Conservation (phyloP, 805 yeast genomes). For the Millerago galiae region DNA sequence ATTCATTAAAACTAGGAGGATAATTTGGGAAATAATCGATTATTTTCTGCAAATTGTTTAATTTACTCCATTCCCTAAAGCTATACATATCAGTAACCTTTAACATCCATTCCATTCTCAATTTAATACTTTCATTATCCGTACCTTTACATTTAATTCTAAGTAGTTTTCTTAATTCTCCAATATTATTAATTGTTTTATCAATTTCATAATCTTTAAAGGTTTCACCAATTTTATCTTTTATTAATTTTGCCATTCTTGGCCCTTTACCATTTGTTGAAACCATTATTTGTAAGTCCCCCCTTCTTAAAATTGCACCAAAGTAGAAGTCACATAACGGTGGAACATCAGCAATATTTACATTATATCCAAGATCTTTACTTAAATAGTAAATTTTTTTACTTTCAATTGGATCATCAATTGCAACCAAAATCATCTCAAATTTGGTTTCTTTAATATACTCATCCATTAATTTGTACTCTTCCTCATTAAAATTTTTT, state of each 20-base stretch:
- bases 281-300: constrained; percentile 72
- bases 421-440: constrained; percentile 65
- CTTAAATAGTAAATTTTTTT: constrained; percentile 47
- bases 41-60: constrained; percentile 30
- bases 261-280: constrained; percentile 83
- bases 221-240: constrained; percentile 41
- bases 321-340: constrained; percentile 80
- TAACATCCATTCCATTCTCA: constrained; percentile 69
- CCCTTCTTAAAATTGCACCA: constrained; percentile 70
- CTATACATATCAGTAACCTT: constrained; percentile 53
- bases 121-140: constrained; percentile 42
- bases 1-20: constrained; percentile 32
- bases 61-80: constrained; percentile 52
- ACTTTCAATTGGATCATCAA: constrained; percentile 62
- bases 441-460: constrained; percentile 32
- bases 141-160: constrained; percentile 40
- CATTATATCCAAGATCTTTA: constrained; percentile 43
- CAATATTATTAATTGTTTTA: constrained; percentile 55
- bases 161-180: constrained; percentile 44
- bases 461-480: constrained; percentile 24
- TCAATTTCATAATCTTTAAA: constrained; percentile 39
- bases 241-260: constrained; percentile 58
- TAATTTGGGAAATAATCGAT: constrained; percentile 43
- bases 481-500: constrained; percentile 13
- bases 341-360: constrained; percentile 82